phyloP scores from a whole-genome alignment of 2,329 filamentous ascomycete species.

The Monosporascus sp. region DNA sequence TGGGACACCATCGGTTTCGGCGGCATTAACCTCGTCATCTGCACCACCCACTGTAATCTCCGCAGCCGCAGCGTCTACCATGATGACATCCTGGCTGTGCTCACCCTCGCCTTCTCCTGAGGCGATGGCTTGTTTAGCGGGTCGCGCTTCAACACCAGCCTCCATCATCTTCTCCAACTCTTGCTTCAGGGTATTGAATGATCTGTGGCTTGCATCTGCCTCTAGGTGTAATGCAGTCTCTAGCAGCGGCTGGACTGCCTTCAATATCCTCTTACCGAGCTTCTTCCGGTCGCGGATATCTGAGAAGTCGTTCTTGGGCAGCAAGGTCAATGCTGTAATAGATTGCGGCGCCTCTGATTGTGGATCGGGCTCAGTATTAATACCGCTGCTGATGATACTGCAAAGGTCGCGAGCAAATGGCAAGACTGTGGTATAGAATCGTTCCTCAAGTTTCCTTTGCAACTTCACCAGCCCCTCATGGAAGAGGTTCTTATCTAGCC shows the following conservation, averaged over 20 bases:
- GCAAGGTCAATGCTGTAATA: slow-evolving; percentile 22
- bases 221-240: slow-evolving; percentile 75
- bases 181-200: slow-evolving; percentile 63
- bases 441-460: slow-evolving; percentile 45
- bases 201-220: slow-evolving; percentile 68
- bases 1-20: slow-evolving; percentile 27
- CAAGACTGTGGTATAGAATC: slow-evolving; percentile 54
- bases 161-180: slow-evolving; percentile 72
- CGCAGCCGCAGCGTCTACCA: slow-evolving; percentile 43
- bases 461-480: slow-evolving; percentile 44
- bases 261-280: slow-evolving; percentile 85
- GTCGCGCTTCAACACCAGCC: slow-evolving; percentile 54
- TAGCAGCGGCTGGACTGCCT: slow-evolving; percentile 70
- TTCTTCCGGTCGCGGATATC: slow-evolving; percentile 79
- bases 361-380: slow-evolving; percentile 37
- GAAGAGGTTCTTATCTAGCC: slow-evolving; percentile 61
- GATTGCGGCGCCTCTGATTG: slow-evolving; percentile 17
- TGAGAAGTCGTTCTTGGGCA: slow-evolving; percentile 48
- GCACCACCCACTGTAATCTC: slow-evolving; percentile 40
- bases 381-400: slow-evolving; percentile 46
- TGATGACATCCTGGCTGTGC: slow-evolving; percentile 41
- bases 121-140: slow-evolving; percentile 31
- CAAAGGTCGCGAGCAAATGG: slow-evolving; percentile 53
- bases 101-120: slow-evolving; percentile 32
- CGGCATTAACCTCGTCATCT: slow-evolving; percentile 21